phyloP scores from a whole-genome alignment of 2,329 filamentous ascomycete species.

The Cytospora paraplurivora region DNA sequence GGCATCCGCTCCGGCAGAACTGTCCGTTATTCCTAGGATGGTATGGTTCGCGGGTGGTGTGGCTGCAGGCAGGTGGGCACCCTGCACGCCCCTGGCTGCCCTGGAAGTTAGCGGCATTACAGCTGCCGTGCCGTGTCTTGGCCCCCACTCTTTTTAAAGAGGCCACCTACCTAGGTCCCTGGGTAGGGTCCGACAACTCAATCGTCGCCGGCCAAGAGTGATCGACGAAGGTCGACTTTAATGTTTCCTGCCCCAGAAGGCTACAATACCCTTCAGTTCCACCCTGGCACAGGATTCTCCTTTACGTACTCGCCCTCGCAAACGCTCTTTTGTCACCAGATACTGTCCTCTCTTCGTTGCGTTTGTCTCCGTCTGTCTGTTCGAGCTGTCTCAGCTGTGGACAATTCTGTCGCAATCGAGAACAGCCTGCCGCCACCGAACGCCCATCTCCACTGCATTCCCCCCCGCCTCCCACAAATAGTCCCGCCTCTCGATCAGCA shows the following conservation, averaged over 20 bases:
- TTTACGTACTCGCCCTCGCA: not conserved
- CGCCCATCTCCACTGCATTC: conserved; percentile 14
- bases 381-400: not conserved
- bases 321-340: not conserved
- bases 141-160: conserved; percentile 6
- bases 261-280: not conserved
- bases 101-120: conserved; percentile 8
- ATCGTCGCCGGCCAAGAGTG: conserved; percentile 1
- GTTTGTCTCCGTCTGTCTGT: not conserved
- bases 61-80: not conserved
- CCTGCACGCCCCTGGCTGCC: not conserved
- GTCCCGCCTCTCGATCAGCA: conserved; percentile 15
- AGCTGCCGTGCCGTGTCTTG: conserved; percentile 4
- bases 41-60: conserved; percentile 11
- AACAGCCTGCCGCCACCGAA: conserved; percentile 18
- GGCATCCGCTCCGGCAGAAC: conserved; percentile 12
- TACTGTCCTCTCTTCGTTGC: not conserved
- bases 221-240: not conserved
- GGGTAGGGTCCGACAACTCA: not conserved
- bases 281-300: not conserved
- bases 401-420: not conserved
- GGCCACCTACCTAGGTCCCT: too few species aligned
- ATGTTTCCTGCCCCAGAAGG: not conserved
- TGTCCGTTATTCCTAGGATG: conserved; percentile 12
- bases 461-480: conserved; percentile 1